Evolutionary conservation across 371 early-diverging fungal genomes (phyloP), one percentile per base, ranked within the genome.

Genomic region (Lichtheimia corymbifera): DNA sequence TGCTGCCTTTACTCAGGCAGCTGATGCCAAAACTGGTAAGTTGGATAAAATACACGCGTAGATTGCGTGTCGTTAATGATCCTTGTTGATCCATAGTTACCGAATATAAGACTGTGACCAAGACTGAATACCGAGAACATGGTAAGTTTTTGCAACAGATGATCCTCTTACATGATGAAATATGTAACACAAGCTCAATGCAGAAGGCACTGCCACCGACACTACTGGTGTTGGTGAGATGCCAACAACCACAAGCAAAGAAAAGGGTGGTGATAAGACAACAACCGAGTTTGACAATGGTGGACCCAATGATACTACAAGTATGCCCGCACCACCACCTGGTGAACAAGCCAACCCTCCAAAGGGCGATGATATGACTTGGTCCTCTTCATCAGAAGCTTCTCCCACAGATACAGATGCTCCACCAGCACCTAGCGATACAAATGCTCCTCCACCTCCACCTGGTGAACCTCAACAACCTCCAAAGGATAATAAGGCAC

Each of bases 41-140:
- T 18, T 20, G 11, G 3, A 35, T 35, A 11, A 35, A 11, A 35
- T 9, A 2, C 35, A 35, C 11, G 35, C 11, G 35, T 35, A 11
- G 35, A 35, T 35, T 9, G 11, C 2, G 35, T 35, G 2, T 11
- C 11, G 9, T 9, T 35, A 11, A 35, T 11, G 35, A 35, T 35
- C 9, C 35, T 9, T 11, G 9, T 35, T 35, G 9, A 49, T 40
- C 18, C 5, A 24, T 22, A 66, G 67, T 66, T 5, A 66, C 67
- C 17, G 47, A 56, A 27, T 62, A 54, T 30, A 62, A 41, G 41
- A 66, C 67, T 27, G 58, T 66, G 17, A 66, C 67, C 5, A 66
- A 61, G 12, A 66, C 66, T 4, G 27, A 35, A 45, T 66, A 65
- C 27, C 50, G 41, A 12, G 30, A 57, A 24, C 60, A 47, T 22